Evolutionary conservation across 345 rosid genomes (phyloP).

Genomic region (Gossypium rotundifolium): DNA sequence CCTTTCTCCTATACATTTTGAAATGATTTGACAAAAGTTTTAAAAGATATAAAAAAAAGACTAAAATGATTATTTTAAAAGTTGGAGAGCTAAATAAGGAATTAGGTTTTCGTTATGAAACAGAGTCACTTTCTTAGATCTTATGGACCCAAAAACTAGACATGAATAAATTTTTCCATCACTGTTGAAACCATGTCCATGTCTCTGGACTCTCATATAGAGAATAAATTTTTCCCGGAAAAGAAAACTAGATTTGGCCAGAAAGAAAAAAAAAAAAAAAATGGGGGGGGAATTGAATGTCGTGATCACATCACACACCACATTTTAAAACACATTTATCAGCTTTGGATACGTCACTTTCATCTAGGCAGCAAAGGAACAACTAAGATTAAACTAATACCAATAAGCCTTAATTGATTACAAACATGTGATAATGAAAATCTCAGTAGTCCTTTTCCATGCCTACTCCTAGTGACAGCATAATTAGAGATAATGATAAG

Average conservation of each 20-base stretch:
- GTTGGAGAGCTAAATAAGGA: no score
- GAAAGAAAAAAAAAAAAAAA: not conserved
- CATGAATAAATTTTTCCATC: not conserved
- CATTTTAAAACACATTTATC: not conserved
- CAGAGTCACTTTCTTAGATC: not conserved
- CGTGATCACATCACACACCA: not conserved
- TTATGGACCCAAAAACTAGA: not conserved
- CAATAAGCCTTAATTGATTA: not conserved
- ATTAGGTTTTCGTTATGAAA: no score
- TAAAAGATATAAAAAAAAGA: accelerated
- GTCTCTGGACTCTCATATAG: no score
- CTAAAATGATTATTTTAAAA: no score
- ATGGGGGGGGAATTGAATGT: not conserved
- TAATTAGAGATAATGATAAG: not conserved
- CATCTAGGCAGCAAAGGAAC: not conserved
- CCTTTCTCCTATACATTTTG: no score
- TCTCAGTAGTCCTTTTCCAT: not conserved
- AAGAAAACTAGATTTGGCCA: not conserved
- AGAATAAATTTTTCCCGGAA: not conserved
- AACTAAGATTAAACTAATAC: not conserved
- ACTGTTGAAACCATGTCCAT: no score
- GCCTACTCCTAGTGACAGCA: not conserved
- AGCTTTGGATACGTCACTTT: not conserved
- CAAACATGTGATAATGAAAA: not conserved
- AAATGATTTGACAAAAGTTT: no score